Conservation (phyloP, 257 asterid genomes). For the Eustoma russellianum region DNA sequence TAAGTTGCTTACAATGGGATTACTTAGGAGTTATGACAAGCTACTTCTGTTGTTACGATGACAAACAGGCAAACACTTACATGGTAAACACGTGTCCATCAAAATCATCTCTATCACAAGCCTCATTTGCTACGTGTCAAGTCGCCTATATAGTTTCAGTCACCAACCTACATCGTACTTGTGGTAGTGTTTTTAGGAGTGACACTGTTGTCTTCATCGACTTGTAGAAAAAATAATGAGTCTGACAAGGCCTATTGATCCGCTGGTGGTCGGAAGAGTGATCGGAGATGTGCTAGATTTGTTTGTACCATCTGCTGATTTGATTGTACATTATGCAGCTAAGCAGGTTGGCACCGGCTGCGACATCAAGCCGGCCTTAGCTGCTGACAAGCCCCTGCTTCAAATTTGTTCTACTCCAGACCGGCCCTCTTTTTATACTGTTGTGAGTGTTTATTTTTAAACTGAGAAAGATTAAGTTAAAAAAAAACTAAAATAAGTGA, state of each 20-base stretch:
- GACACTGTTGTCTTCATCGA: neutral
- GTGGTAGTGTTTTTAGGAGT: neutral
- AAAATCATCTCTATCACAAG: neutral
- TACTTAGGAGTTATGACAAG: no score
- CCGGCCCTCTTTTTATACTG: constrained; percentile 31
- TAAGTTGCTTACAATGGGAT: no score
- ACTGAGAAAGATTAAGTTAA: neutral
- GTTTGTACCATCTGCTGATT: constrained; percentile 38
- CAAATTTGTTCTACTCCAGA: constrained; percentile 18
- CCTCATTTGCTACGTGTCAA: constrained; percentile 12
- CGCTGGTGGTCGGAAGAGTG: constrained; percentile 39
- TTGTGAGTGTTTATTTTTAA: constrained; percentile 17
- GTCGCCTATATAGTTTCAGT: neutral
- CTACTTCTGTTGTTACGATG: neutral
- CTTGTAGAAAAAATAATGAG: neutral
- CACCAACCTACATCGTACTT: neutral
- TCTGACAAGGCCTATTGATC: constrained; percentile 29
- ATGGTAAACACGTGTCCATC: constrained; percentile 7
- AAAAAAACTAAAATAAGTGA: neutral
- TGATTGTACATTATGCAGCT: constrained; percentile 23
- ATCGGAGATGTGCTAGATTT: constrained; percentile 49
- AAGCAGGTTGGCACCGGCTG: constrained; percentile 21
- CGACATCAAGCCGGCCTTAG: constrained; percentile 25
- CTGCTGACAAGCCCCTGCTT: constrained; percentile 31
- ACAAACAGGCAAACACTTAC: neutral